Base-by-base conservation (phyloP, 306 rosid species). In the Cucurbita pepo region DNA sequence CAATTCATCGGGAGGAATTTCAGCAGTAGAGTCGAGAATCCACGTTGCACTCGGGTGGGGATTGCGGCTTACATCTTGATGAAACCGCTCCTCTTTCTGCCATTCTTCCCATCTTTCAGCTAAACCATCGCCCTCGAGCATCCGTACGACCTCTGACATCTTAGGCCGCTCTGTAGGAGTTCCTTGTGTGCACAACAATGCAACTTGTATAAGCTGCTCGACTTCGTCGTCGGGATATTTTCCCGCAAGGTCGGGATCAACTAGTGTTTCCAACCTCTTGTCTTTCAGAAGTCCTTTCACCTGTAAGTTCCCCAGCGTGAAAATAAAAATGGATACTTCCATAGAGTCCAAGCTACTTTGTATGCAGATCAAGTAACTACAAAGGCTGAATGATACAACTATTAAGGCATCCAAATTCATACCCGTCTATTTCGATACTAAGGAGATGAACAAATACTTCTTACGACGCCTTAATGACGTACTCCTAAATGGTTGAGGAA, bases 111-210 rank as follows among this genome's bases (percentile, higher is more conserved):
- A 86, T 83, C 92, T 89, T 73, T 89, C 94, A 0, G 95, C 88
- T 78, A 90, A 83, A 43, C 96, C 97, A 59, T 94, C 95, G 5
- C 97, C 98, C 86, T 93, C 97, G 34, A 93, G 96, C 98, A 93
- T 93, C 77, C 97, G 85, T 9, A 90, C 97, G 25, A 94, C 91
- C 72, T 89, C 95, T 1, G 96, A 94, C 99, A 94, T 94, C 84
- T 89, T 94, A 0, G 99, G 99, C 54, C 97, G 85, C 75, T 94
- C 95, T 78, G 79, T 74, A 2, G 95, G 87, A 7, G 97, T 61
- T 59, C 88, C 88, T 82, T 88, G 90, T 9, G 92, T 94, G 91
- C 99, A 94, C 25, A 91, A 83, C 54, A 94, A 83, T 60, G 96
- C 96, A 59, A 94, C 90, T 78, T 91, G 96, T 82, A 85, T 91